Base-by-base conservation (phyloP, 108 stramenopile genomes). In the Seminavis robusta region DNA sequence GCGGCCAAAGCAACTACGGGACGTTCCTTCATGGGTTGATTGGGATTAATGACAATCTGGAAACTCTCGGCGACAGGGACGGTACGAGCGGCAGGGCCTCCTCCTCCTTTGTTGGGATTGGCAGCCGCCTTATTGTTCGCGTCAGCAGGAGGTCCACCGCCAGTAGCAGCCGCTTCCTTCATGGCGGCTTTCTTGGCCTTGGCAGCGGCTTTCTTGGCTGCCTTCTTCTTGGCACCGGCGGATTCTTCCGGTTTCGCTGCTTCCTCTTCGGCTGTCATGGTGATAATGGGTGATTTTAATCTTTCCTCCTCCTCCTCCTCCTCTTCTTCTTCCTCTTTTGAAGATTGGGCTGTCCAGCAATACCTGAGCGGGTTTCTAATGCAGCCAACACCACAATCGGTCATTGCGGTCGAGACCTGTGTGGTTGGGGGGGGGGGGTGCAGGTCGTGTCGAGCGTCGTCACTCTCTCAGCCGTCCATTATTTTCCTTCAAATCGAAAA, bases 161-260 rank as follows among this genome's bases (percentile, higher is more conserved):
- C 50, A 30, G 30, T 20, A 40, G 47, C 49, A 28, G 57, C 39
- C 17, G 25, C 55, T 30, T 30, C 50, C 34, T 43, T 29, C 29
- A 40, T 45, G 0, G 74, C 81, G 2, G 76, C 82, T 71, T 93
- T 88, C 25, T 74, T 74, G 7, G 86, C 94, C 37, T 81, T 75
- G 49, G 81, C 84, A 39, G 84, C 90, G 1, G 85, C 94, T 63
- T 93, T 89, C 63, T 94, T 95, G 13, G 81, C 79, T 23, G 84
- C 84, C 71, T 90, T 94, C 71, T 93, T 93, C 23, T 71, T 41
- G 25, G 73, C 68, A 44, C n/a, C n/a, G n/a, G n/a, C n/a, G n/a
- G n/a, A 54, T 60, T 3, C 23, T 30, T n/a, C n/a, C n/a, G n/a
- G n/a, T n/a, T n/a, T n/a, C n/a, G n/a, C n/a, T n/a, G n/a, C n/a